Evolutionary conservation across 78 protist species (phyloP), one percentile per base, ranked within the genome.

Genomic region (Chrysochromulina parva): DNA sequence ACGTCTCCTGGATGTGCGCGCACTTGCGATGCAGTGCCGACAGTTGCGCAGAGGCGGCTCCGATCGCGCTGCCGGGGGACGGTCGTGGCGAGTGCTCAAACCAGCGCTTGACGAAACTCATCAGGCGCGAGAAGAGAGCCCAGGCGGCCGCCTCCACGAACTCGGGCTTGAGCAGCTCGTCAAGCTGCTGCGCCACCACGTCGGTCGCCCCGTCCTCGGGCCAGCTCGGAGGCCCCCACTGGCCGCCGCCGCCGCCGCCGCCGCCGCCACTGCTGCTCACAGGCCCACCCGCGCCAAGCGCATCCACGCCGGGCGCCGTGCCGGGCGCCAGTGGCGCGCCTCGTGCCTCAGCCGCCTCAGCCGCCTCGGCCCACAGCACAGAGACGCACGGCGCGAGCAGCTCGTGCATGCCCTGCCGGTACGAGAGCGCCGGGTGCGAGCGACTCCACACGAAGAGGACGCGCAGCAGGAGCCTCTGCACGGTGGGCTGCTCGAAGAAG

Each of bases 361-460:
- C 78, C 89, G 16, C 52, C 13, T 94, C 96, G 20, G 58, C 28
- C 11, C 60, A 17, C 55, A 74, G 48, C 24, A 95, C 22, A 66
- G 60, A 90, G 47, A 93, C 22, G n/a, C 93, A 67, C 28, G 96
- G 96, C 57, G 95, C 96, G 48, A 93, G 80, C 19, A 95, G 80
- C 66, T 95, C 96, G 89, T 95, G 95, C 96, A 95, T 95, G 26
- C 96, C 96, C 66, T 95, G 96, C 57, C 95, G 86, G 50, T 95
- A 95, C 47, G 93, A 88, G 9, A 93, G 48, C 11, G 52, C 16
- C 16, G 92, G 88, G 82, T 91, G 80, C 66, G 91, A 69, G 28
- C 60, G 91, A 53, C 94, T 78, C 62, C 93, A 88, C 20, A 95
- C 54, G 84, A 93, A 93, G 47, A 95, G 87, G 38, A 95, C 67